Percentiles rank a stretch among this genome's conserved stretches.
These are phyloP conservation scores for Blepharisma japonicum DNA, from an alignment of 73 alveolate genomes.

Conservation along the genomic window DNA sequence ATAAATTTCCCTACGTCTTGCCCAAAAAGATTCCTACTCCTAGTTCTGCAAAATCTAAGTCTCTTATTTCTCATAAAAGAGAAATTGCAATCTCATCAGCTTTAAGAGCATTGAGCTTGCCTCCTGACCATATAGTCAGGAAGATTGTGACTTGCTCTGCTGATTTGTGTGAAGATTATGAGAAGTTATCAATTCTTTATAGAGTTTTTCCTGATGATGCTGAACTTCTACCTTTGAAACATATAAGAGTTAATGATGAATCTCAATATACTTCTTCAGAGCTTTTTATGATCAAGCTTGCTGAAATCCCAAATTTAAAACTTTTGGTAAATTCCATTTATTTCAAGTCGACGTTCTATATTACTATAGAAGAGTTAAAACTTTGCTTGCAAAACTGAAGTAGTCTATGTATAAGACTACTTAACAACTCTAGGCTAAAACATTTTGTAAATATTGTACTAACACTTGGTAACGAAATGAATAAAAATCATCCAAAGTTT, in stretches of 20 bases:
- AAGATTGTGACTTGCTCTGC: neutral
- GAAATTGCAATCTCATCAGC: constrained; percentile 13
- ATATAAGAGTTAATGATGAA: neutral
- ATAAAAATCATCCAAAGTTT: constrained; percentile 3
- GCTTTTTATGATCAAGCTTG: neutral
- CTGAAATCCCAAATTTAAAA: neutral
- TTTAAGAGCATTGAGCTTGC: neutral
- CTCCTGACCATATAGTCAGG: neutral
- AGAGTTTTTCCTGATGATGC: neutral
- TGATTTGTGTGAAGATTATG: neutral
- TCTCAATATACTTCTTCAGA: neutral
- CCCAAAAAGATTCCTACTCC: neutral
- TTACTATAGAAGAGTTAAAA: neutral
- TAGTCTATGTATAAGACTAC: neutral
- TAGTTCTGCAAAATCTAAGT: neutral
- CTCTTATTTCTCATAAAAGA: neutral
- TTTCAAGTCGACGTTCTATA: neutral
- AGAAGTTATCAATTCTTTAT: neutral
- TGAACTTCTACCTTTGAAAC: neutral
- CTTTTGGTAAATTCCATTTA: neutral
- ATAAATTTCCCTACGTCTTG: neutral
- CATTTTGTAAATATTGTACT: neutral
- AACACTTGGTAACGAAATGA: constrained; percentile 17
- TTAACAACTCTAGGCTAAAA: neutral
- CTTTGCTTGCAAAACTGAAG: constrained; percentile 15